Percentiles rank a stretch among this genome's conserved stretches.
Conservation (phyloP, 345 rosid genomes). For the Crucihimalaya himalaica region DNA sequence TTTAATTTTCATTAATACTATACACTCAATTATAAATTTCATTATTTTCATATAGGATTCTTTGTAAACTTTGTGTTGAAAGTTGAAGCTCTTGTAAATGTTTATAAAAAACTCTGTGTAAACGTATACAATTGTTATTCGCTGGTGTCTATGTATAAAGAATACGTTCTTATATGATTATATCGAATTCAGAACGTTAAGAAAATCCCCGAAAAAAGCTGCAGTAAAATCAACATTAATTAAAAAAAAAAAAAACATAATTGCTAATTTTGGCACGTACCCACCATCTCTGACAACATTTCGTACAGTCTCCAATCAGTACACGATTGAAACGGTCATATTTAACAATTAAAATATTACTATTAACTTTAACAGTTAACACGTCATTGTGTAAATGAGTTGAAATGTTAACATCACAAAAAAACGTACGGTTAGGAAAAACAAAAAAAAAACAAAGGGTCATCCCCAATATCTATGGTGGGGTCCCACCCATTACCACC, state of each 20-base stretch:
- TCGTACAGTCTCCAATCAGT: slow-evolving; percentile 31
- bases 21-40: too few species aligned
- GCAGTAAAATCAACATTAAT: background rate
- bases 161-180: too few species aligned
- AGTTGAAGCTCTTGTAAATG: too few species aligned
- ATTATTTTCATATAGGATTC: too few species aligned
- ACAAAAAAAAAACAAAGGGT: background rate
- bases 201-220: background rate
- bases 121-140: too few species aligned
- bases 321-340: slow-evolving; percentile 35
- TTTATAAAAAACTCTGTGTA: too few species aligned
- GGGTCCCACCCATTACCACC: slow-evolving; percentile 40
- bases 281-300: slow-evolving; percentile 25
- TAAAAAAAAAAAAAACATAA: background rate
- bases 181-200: slow-evolving; percentile 1
- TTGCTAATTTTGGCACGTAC: slow-evolving; percentile 33
- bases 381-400: slow-evolving; percentile 28
- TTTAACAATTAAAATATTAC: background rate
- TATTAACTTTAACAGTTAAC: too few species aligned
- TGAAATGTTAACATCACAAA: slow-evolving; percentile 7
- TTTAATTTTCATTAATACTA: too few species aligned
- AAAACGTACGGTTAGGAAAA: slow-evolving; percentile 4
- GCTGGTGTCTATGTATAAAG: too few species aligned
- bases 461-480: slow-evolving; percentile 23
- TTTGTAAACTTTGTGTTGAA: too few species aligned